Evolutionary conservation across 1,284 basidiomycete genomes (phyloP).

Genomic region (Cystobasidium sp.): DNA sequence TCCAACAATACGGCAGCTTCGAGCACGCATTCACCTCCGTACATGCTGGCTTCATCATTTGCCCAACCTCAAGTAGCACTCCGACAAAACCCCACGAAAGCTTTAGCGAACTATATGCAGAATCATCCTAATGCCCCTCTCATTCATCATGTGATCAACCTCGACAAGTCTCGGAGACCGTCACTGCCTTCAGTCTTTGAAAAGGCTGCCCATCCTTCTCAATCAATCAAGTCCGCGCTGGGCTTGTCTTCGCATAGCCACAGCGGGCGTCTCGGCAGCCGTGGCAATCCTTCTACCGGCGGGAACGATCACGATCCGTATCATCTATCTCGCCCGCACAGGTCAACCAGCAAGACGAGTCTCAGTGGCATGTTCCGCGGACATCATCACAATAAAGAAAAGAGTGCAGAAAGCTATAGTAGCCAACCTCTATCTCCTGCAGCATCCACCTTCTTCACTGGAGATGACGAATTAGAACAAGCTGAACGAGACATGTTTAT

Average conservation of each 20-base stretch:
- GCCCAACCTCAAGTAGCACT: constrained; percentile 33
- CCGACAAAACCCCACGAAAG: constrained; percentile 33
- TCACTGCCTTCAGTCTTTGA: constrained; percentile 52
- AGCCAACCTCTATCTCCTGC: constrained; percentile 41
- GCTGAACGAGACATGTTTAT: constrained; percentile 40
- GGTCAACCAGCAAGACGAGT: constrained; percentile 37
- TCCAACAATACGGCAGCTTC: neutral
- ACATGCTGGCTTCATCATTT: constrained; percentile 16
- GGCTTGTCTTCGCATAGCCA: constrained; percentile 33
- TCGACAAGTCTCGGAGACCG: constrained; percentile 46
- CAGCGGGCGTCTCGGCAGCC: constrained; percentile 4
- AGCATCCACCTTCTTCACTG: constrained; percentile 41
- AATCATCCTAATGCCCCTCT: constrained; percentile 25
- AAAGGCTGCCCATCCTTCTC: constrained; percentile 49
- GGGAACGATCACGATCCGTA: constrained; percentile 35
- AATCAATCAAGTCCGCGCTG: constrained; percentile 46
- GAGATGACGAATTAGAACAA: constrained; percentile 41
- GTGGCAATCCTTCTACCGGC: constrained; percentile 25
- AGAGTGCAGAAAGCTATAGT: constrained; percentile 6
- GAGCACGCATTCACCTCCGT: constrained; percentile 16
- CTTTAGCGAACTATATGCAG: constrained; percentile 14
- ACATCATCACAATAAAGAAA: constrained; percentile 18
- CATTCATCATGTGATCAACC: constrained; percentile 40
- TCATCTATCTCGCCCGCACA: constrained; percentile 18
- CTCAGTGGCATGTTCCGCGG: constrained; percentile 18